Percentiles rank a stretch among this genome's conserved stretches.
Conservation (phyloP, 139 green algal genomes). For the Asterochloris erici region DNA sequence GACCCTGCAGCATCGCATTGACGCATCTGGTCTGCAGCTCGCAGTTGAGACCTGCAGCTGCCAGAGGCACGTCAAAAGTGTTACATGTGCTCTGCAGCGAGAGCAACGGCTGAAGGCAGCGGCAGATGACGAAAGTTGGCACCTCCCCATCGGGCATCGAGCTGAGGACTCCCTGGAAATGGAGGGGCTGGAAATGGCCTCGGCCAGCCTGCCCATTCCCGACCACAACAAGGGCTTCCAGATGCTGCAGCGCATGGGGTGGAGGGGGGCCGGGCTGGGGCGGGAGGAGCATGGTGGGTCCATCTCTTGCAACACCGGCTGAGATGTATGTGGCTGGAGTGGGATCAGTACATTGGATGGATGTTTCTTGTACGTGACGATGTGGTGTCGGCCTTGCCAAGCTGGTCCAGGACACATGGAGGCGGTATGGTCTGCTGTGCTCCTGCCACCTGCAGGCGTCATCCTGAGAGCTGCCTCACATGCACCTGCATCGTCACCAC, state of each 20-base stretch:
- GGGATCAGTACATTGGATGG: not conserved
- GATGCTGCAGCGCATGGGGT: constrained; percentile 83
- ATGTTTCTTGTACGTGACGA: not conserved
- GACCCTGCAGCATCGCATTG: too few relatives aligned
- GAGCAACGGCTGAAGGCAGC: constrained; percentile 15
- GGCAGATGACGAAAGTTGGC: constrained; percentile 34
- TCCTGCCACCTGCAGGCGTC: too few relatives aligned
- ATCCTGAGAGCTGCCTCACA: too few relatives aligned
- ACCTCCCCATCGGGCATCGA: constrained; percentile 41
- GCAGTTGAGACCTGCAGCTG: too few relatives aligned
- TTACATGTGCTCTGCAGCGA: constrained; percentile 1
- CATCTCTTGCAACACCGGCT: not conserved
- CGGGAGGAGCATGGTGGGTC: constrained; percentile 55
- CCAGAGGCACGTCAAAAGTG: not conserved
- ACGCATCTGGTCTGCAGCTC: too few relatives aligned
- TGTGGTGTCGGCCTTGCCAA: too few relatives aligned
- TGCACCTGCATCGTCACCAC: too few relatives aligned
- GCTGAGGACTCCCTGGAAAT: constrained; percentile 45
- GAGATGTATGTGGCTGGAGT: not conserved
- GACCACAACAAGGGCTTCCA: constrained; percentile 71
- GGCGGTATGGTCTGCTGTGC: too few relatives aligned
- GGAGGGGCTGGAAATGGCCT: constrained; percentile 25
- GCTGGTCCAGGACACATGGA: too few relatives aligned
- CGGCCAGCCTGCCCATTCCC: constrained; percentile 36
- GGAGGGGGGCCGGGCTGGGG: constrained; percentile 75